These are phyloP conservation scores for Cystobasidiopsis lactophilus DNA, from an alignment of 768 basidiomycete species.

Conservation along the genomic window DNA sequence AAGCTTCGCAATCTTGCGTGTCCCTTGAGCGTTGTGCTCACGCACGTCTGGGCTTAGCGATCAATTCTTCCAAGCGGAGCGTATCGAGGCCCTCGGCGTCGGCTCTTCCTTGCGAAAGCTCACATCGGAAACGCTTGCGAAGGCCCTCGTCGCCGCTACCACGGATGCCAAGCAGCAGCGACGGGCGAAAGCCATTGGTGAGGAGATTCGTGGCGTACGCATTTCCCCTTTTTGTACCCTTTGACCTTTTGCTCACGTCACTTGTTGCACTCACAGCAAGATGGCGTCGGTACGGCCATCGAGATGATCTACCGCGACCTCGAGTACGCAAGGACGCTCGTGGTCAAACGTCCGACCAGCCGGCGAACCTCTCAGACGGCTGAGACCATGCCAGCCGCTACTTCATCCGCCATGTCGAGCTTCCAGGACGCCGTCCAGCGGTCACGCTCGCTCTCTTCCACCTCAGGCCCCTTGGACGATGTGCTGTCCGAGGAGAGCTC, in stretches of 20 bases:
- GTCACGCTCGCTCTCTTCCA: background rate
- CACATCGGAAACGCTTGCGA: conserved; percentile 50
- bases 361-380: background rate
- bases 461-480: background rate
- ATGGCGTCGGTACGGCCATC: conserved; percentile 78
- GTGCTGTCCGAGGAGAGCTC: conserved; percentile 3
- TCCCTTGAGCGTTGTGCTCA: background rate
- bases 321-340: conserved; percentile 72
- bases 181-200: conserved; percentile 60
- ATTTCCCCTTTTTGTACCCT: background rate
- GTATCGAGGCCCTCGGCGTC: conserved; percentile 86
- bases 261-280: too few relatives aligned
- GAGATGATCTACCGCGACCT: conserved; percentile 91
- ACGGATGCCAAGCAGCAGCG: conserved; percentile 72
- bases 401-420: too few relatives aligned
- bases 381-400: background rate
- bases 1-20: background rate
- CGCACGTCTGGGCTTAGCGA: background rate
- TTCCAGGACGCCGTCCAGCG: background rate
- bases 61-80: conserved; percentile 30
- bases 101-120: conserved; percentile 73
- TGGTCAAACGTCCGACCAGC: conserved; percentile 39
- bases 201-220: conserved; percentile 60
- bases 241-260: too few relatives aligned
- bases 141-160: conserved; percentile 60